Conservation (phyloP, 1,284 basidiomycete species). For the Melampsora americana region DNA sequence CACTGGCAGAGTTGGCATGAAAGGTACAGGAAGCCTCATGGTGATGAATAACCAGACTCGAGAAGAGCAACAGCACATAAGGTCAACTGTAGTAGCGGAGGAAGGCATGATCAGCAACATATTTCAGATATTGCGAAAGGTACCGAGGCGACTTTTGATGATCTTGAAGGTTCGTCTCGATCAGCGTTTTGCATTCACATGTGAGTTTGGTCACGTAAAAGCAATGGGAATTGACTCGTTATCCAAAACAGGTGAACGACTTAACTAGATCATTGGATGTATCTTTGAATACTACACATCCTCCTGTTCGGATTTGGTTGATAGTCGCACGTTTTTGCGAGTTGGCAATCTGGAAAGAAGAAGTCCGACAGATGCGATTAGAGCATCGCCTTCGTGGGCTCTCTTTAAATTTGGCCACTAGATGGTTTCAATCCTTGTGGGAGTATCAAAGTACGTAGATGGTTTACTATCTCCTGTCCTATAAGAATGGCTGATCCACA, state of each 20-base stretch:
- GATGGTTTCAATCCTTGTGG: slow-evolving; percentile 68
- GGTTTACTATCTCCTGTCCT: slow-evolving; percentile 43
- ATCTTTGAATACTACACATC: slow-evolving; percentile 60
- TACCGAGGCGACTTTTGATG: slow-evolving; percentile 72
- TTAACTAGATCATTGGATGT: slow-evolving; percentile 60
- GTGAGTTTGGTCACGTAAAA: slow-evolving; percentile 67
- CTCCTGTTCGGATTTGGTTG: slow-evolving; percentile 73
- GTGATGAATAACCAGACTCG: slow-evolving; percentile 67
- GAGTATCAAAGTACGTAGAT: slow-evolving; percentile 53
- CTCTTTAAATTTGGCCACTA: slow-evolving; percentile 58
- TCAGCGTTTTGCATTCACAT: slow-evolving; percentile 58
- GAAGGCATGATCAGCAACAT: slow-evolving; percentile 79
- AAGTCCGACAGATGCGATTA: slow-evolving; percentile 52
- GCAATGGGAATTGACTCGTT: slow-evolving; percentile 4
- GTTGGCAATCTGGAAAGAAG: slow-evolving; percentile 76
- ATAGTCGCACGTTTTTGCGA: slow-evolving; percentile 89
- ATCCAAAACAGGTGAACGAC: slow-evolving; percentile 46
- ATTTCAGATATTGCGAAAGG: slow-evolving; percentile 74
- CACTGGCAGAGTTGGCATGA: slow-evolving; percentile 61
- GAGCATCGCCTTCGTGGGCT: slow-evolving; percentile 11
- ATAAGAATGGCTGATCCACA: slow-evolving; percentile 45
- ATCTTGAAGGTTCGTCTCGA: slow-evolving; percentile 63
- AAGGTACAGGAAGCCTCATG: slow-evolving; percentile 69
- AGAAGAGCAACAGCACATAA: slow-evolving; percentile 72
- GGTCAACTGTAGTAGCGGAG: slow-evolving; percentile 70